Evolutionary conservation across 2,329 filamentous ascomycete species (phyloP), one percentile per base, ranked within the genome.

Genomic region (Colletotrichum ledebouriae): DNA sequence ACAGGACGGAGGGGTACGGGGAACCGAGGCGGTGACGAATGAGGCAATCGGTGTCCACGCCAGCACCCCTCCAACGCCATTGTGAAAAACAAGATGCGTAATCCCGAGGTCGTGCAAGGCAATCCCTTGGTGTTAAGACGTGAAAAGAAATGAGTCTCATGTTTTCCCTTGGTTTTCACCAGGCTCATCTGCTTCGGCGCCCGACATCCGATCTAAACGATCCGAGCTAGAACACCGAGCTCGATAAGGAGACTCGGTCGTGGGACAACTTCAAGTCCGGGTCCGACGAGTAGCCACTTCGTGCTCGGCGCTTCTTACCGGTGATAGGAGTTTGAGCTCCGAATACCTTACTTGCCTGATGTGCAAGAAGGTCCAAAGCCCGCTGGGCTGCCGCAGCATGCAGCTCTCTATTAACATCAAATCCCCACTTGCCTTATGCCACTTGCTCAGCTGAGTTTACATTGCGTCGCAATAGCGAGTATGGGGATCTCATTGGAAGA

Each of bases 81-180:
- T 39, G 13, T 25, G 39, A 58, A 46, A 58, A 29, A 50, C 2
- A 59, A 15, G 46, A 60, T 56, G 66, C 61, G 55, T 69, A 66
- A 66, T 66, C 61, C 61, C 56, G 49, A 69, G 61, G 34, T 37
- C 49, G 49, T 15, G 25, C 55, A 59, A 55, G 55, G 66, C 33
- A 47, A 41, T 59, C 46, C 50, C 61, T 68, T 55, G 66, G 61
- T 56, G 61, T 65, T 66, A 66, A 58, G 58, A 63, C n/a, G 41
- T 20, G 47, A 22, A 50, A 34, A 65, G 41, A 57, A 49, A 33
- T 4, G 49, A 46, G 56, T n/a, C 20, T 46, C 29, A 37, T 37
- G 29, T 57, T 42, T 42, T 34, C 42, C 29, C 53, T 58, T 22
- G 22, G 25, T 13, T 42, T 42, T 34, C 12, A 11, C 37, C 9